phyloP scores from a whole-genome alignment of 805 yeast species.

The Kazachstania taianensis region DNA sequence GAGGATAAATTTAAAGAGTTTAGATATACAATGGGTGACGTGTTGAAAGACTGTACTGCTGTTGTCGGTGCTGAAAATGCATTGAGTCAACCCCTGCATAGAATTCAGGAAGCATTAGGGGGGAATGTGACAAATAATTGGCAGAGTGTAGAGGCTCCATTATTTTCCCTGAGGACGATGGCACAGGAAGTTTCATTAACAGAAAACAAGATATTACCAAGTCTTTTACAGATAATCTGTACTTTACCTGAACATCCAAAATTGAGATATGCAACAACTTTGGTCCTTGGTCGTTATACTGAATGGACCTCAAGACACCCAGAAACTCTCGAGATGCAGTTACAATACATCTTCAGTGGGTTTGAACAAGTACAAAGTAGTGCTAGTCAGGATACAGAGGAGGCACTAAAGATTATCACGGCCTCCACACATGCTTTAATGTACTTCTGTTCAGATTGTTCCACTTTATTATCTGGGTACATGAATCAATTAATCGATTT shows the following conservation, averaged over 20 bases:
- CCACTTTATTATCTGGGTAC: conserved; percentile 49
- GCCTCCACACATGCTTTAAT: conserved; percentile 91
- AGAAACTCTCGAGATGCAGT: conserved; percentile 67
- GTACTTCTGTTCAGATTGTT: conserved; percentile 91
- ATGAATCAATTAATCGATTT: conserved; percentile 68
- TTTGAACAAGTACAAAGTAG: conserved; percentile 32
- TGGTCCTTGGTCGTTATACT: conserved; percentile 91
- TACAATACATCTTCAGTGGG: conserved; percentile 75
- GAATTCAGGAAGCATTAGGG: conserved; percentile 36
- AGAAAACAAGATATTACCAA: conserved; percentile 62
- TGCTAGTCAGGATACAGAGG: conserved; percentile 10
- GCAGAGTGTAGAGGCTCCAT: conserved; percentile 86
- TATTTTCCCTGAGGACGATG: conserved; percentile 86
- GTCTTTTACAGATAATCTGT: conserved; percentile 44
- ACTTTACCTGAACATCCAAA: conserved; percentile 75
- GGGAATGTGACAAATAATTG: conserved; percentile 34
- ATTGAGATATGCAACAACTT: conserved; percentile 83
- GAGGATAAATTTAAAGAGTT: conserved; percentile 91
- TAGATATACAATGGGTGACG: conserved; percentile 95
- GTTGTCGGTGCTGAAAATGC: conserved; percentile 74
- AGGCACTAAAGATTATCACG: conserved; percentile 40
- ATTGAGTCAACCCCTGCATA: conserved; percentile 56
- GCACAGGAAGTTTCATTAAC: conserved; percentile 73
- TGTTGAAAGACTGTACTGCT: conserved; percentile 89
- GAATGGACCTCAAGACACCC: conserved; percentile 91